Evolutionary conservation across 805 yeast genomes (phyloP), one percentile per base, ranked within the genome.

Genomic region (Nadsonia fulvescens): DNA sequence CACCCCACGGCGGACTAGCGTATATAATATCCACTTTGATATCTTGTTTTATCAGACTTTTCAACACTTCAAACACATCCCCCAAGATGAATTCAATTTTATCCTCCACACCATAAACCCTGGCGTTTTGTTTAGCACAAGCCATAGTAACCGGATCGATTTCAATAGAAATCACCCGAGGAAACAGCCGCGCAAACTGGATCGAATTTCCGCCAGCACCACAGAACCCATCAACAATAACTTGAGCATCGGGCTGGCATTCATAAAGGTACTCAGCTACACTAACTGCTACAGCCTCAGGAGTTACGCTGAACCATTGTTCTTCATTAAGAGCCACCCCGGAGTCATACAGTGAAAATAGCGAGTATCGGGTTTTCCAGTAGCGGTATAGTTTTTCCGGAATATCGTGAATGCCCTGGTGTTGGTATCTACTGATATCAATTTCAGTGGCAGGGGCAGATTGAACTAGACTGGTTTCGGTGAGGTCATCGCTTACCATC

Each of bases 1-100:
- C 93, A 17, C 91, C 91, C 93, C 93, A 78, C 0, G 93, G 93
- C 0, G 91, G 91, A 3, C 86, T 73, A 6, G 67, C 61, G 49
- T 74, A 77, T 4, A 68, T 55, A 23, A 72, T 53, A 36, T 67
- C 75, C 19, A 62, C 55, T 13, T 21, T 26, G 16, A n/a, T n/a
- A n/a, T 24, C 11, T 3, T 12, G 11, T 12, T 8, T 8, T 14
- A 12, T 21, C 8, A 13, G 15, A 5, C 19, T 13, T 6, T 8
- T n/a, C 11, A 18, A 25, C 8, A 58, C 30, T 13, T 50, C 42
- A 15, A 46, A 45, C 61, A 70, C 72, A 33, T 69, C 71, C 2
- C 66, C 68, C 15, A 37, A 47, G 21, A 43, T 41, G 30, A 53
- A 55, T 37, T 63, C 61, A 28, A 75, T 50, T 7, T 58, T 56